A percentile compares a stretch with the other conserved stretches of the same genome.
Conservation (phyloP, 2,329 filamentous ascomycete genomes). For the Aspergillus phoenicis region DNA sequence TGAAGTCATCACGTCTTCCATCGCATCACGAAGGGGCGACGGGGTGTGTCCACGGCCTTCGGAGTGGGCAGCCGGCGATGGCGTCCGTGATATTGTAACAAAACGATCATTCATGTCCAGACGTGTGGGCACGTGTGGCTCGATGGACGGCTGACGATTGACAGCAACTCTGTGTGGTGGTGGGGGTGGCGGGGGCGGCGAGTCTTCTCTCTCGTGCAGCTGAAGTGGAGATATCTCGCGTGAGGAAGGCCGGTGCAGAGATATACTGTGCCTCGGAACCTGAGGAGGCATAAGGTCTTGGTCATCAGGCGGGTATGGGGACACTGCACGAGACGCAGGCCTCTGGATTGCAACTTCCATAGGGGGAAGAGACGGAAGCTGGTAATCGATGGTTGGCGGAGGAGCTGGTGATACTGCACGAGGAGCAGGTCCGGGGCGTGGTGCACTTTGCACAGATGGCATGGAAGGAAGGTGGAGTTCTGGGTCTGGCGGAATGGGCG, state of each 20-base stretch:
- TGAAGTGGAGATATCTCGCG: slow-evolving; percentile 31
- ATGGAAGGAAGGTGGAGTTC: slow-evolving; percentile 24
- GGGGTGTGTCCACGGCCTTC: slow-evolving; percentile 73
- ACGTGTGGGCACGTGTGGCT: slow-evolving; percentile 34
- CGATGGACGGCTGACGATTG: slow-evolving; percentile 37
- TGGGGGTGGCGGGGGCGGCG: slow-evolving; percentile 80
- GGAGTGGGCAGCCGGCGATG: slow-evolving; percentile 59
- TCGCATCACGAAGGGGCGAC: slow-evolving; percentile 87
- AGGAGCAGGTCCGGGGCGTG: slow-evolving; percentile 10
- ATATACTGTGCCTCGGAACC: slow-evolving; percentile 18
- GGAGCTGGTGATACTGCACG: slow-evolving; percentile 18
- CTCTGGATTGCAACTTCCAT: slow-evolving; percentile 8
- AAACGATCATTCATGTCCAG: slow-evolving; percentile 47
- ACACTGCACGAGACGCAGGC: slow-evolving; percentile 17
- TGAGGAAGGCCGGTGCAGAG: slow-evolving; percentile 20
- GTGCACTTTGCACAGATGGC: neutral
- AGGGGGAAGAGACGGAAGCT: slow-evolving; percentile 9
- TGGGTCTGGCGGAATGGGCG: slow-evolving; percentile 8
- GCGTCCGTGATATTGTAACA: slow-evolving; percentile 44
- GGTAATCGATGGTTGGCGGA: slow-evolving; percentile 8
- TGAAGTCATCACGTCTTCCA: slow-evolving; percentile 98
- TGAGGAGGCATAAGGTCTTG: slow-evolving; percentile 13
- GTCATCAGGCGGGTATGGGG: slow-evolving; percentile 17
- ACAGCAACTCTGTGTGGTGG: slow-evolving; percentile 71
- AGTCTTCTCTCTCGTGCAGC: slow-evolving; percentile 61